Conservation (phyloP, 2,329 filamentous ascomycete species). For the Talaromyces islandicus region DNA sequence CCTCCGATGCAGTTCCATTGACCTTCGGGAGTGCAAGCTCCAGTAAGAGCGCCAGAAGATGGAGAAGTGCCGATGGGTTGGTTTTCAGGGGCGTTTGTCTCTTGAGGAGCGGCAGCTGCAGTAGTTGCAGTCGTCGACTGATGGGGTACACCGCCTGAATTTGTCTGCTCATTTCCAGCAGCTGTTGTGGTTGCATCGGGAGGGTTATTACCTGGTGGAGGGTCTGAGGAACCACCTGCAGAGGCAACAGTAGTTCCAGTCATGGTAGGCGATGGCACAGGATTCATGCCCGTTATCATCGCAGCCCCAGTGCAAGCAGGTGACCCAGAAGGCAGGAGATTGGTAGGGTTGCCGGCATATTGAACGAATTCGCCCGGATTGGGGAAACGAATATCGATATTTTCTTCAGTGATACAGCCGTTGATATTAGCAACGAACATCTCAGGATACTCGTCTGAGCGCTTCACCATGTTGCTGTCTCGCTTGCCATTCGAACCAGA, state of each 20-base stretch:
- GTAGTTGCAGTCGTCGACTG: background rate
- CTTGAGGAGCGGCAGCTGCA: background rate
- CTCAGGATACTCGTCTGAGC: conserved; percentile 54
- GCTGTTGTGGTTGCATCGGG: background rate
- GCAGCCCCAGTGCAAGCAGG: conserved; percentile 23
- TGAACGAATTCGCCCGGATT: conserved; percentile 58
- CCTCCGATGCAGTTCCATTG: conserved; percentile 55
- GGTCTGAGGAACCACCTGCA: conserved; percentile 7
- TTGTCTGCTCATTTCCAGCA: background rate
- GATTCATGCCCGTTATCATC: conserved; percentile 11
- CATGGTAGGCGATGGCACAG: conserved; percentile 13
- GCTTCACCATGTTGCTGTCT: conserved; percentile 22
- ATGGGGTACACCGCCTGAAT: background rate
- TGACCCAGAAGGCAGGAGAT: conserved; percentile 26
- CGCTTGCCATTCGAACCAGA: conserved; percentile 35
- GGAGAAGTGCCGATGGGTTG: conserved; percentile 20
- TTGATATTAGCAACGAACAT: conserved; percentile 72
- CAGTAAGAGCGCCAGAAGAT: conserved; percentile 29
- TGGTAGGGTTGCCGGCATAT: conserved; percentile 36
- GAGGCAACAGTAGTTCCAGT: conserved; percentile 17
- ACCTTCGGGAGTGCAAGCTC: conserved; percentile 50
- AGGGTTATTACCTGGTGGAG: background rate
- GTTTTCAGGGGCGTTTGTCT: conserved; percentile 16
- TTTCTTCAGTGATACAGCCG: conserved; percentile 51
- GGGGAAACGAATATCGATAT: conserved; percentile 59